Conservation (phyloP, 345 rosid species). For the Citrus unshiu region DNA sequence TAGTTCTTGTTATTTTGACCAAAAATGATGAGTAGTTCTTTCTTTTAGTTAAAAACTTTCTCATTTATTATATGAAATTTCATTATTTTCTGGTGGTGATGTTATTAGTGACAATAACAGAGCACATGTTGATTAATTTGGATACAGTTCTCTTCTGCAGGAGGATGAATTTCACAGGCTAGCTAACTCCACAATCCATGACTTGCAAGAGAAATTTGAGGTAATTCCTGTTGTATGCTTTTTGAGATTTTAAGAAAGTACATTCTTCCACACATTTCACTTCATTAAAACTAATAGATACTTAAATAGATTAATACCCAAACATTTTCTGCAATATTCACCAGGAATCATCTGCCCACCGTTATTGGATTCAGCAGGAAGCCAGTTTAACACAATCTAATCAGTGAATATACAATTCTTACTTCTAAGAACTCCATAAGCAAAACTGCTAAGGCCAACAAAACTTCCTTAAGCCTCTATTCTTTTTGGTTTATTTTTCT, state of each 20-base stretch:
- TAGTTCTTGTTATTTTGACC: not conserved
- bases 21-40: not conserved
- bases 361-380: not conserved
- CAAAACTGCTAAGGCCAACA: not conserved
- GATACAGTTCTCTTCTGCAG: slow-evolving; percentile 66
- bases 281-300: not conserved
- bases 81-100: not conserved
- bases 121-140: slow-evolving; percentile 24
- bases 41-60: not conserved
- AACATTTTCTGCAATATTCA: not conserved
- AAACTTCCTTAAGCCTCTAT: not conserved
- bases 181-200: slow-evolving; percentile 68
- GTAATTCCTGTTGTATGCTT: slow-evolving; percentile 13
- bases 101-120: not conserved
- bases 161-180: slow-evolving; percentile 84
- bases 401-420: not conserved
- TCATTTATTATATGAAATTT: not conserved
- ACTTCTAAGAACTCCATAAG: not conserved
- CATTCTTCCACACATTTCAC: not conserved
- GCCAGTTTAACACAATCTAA: not conserved
- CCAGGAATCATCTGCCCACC: not conserved
- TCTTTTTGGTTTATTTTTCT: not conserved
- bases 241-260: not conserved
- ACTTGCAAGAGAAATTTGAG: slow-evolving; percentile 83
- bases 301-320: not conserved